Evolutionary conservation across 2,329 filamentous ascomycete species (phyloP), one percentile per base, ranked within the genome.

Genomic region (Colletotrichum agaves): DNA sequence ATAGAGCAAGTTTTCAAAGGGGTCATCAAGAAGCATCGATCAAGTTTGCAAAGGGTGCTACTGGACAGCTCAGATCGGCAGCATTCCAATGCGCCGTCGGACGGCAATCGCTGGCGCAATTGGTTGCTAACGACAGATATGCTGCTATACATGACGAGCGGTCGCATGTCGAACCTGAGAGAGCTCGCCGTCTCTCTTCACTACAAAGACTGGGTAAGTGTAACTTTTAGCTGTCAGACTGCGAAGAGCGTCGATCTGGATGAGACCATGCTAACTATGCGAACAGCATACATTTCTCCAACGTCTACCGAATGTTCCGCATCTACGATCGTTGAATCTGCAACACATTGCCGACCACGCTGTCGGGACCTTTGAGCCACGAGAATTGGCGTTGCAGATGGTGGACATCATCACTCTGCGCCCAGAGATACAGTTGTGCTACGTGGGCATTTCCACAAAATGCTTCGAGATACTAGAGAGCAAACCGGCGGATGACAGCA

Each of bases 391-490:
- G 0, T 81, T 93, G 69, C 91, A 94, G 74, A 87, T 95, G 52
- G 85, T 94, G 35, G 91, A 95, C 75, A 92, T 94, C 50, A 89
- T 95, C 61, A 89, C 91, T 12, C 82, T 96, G 15, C 86, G 91
- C 4, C 91, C 91, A 0, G 91, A 94, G 72, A 87, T 94, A 27
- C 89, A 91, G 73, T 83, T 96, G 13, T 93, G 90, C 77, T 95
- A 94, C 74, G 85, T 95, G 72, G 93, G 91, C 17, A 87, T 96
- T 61, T 85, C 85, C n/a, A 83, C 82, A 44, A 94, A 94, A 77
- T 96, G 93, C 78, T 96, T 92, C 74, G 93, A 96, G 76, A 91
- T 96, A 35, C 79, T 94, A 7, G 93, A 96, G 76, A 85, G 84
- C 57, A 81, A 84, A 53, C 80, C 80, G 2, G 83, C 80, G 12